These are phyloP conservation scores for Mollisiaceae sp. DNA, from an alignment of 2,329 filamentous ascomycete genomes.

Conservation along the genomic window DNA sequence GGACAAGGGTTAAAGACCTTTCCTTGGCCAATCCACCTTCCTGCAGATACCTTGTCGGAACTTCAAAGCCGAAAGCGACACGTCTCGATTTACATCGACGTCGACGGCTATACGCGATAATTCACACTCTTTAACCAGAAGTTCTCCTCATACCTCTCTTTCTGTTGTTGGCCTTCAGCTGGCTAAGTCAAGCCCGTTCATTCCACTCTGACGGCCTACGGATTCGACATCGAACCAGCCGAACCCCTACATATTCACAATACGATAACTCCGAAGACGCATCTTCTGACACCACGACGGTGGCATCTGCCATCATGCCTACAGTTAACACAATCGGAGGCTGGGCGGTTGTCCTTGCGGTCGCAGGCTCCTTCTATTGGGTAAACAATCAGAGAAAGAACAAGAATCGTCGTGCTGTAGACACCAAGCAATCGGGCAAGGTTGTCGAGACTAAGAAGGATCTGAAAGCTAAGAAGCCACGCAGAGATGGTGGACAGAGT, in stretches of 20 bases:
- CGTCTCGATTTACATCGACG: slow-evolving; percentile 21
- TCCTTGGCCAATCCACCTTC: slow-evolving; percentile 14
- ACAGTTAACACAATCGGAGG: slow-evolving; percentile 45
- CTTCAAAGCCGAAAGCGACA: slow-evolving; percentile 13
- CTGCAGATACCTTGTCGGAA: neutral
- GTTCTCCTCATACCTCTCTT: neutral
- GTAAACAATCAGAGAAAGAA: slow-evolving; percentile 31
- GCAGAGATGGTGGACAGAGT: slow-evolving; percentile 34
- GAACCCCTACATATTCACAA: neutral
- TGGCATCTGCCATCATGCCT: slow-evolving; percentile 28
- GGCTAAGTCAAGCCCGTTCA: neutral
- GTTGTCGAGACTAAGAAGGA: slow-evolving; percentile 35
- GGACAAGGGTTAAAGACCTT: neutral
- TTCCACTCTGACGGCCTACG: neutral
- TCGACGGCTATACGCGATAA: slow-evolving; percentile 1
- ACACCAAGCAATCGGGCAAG: slow-evolving; percentile 30
- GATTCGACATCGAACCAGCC: neutral
- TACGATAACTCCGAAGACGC: neutral
- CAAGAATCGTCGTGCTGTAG: slow-evolving; percentile 31
- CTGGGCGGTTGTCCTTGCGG: slow-evolving; percentile 43
- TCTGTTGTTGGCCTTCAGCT: neutral
- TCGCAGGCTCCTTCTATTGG: slow-evolving; percentile 40
- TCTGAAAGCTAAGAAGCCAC: slow-evolving; percentile 36
- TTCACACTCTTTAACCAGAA: neutral
- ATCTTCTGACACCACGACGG: slow-evolving; percentile 12